Evolutionary conservation across 2,329 filamentous ascomycete genomes (phyloP).

Genomic region (Pochonia chlamydosporia): DNA sequence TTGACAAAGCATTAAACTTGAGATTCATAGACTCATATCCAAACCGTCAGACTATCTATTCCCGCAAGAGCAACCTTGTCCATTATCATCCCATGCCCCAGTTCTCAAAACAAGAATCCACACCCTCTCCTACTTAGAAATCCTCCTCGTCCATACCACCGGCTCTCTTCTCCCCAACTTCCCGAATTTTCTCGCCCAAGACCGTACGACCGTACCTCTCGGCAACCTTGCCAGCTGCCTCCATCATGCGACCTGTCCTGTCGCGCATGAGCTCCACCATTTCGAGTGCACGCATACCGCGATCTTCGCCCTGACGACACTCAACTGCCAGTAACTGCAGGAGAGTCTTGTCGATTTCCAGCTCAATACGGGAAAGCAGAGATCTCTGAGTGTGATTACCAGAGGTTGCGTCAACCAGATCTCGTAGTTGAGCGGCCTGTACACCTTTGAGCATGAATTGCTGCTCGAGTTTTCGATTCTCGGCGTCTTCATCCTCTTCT

Average conservation of each 20-base stretch:
- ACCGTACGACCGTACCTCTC: slow-evolving; percentile 75
- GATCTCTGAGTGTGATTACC: slow-evolving; percentile 53
- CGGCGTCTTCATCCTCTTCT: slow-evolving; percentile 29
- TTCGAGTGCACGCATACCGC: slow-evolving; percentile 91
- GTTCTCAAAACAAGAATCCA: neutral
- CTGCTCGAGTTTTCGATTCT: slow-evolving; percentile 68
- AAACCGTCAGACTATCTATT: neutral
- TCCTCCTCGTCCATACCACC: slow-evolving; percentile 53
- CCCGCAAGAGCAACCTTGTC: neutral
- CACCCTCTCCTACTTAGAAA: slow-evolving; percentile 9
- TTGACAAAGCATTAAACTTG: too few species aligned
- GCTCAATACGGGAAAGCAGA: slow-evolving; percentile 64
- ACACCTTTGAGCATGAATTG: slow-evolving; percentile 70
- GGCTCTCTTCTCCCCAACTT: slow-evolving; percentile 68
- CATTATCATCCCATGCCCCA: neutral
- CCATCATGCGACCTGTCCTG: slow-evolving; percentile 79
- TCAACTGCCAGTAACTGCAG: slow-evolving; percentile 84
- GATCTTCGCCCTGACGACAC: slow-evolving; percentile 87
- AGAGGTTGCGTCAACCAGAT: slow-evolving; percentile 64
- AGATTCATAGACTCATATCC: too few species aligned
- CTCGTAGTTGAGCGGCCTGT: slow-evolving; percentile 66
- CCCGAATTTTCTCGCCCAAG: slow-evolving; percentile 84
- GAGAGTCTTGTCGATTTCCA: slow-evolving; percentile 85
- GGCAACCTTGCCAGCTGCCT: slow-evolving; percentile 85
- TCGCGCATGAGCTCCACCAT: slow-evolving; percentile 83